These are phyloP conservation scores for Sordariomycetes sp. DNA, from an alignment of 2,329 filamentous ascomycete species.

Conservation along the genomic window DNA sequence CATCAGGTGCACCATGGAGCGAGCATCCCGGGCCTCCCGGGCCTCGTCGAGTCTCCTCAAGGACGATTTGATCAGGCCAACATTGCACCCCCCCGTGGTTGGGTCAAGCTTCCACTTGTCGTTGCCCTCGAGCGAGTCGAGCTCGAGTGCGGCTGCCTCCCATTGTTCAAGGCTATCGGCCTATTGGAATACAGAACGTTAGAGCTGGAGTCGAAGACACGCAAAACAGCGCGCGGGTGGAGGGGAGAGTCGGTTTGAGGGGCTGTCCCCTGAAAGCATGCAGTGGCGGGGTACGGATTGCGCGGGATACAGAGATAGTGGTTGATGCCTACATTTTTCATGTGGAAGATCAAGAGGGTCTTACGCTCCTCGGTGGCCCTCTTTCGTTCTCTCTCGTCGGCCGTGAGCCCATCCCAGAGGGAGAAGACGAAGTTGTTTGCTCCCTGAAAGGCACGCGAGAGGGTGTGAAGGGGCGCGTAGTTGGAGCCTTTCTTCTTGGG, in stretches of 20 bases:
- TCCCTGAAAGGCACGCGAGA: conserved; percentile 20
- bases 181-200: conserved; percentile 20
- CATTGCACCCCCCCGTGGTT: conserved; percentile 42
- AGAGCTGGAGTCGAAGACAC: neutral
- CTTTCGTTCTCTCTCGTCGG: conserved; percentile 32
- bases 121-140: conserved; percentile 70
- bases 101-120: conserved; percentile 66
- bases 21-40: conserved; percentile 56
- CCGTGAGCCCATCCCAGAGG: conserved; percentile 38
- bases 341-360: conserved; percentile 47
- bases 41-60: conserved; percentile 64
- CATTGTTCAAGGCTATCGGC: conserved; percentile 60
- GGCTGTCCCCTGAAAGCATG: neutral
- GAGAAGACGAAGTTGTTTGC: conserved; percentile 28
- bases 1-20: conserved; percentile 66
- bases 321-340: conserved; percentile 45
- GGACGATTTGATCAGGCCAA: conserved; percentile 53
- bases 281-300: neutral
- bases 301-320: neutral
- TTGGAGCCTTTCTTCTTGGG: neutral
- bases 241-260: neutral
- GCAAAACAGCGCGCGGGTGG: neutral
- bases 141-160: conserved; percentile 59
- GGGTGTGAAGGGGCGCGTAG: neutral
- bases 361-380: conserved; percentile 41